Base-by-base conservation (phyloP, 108 stramenopile genomes). In the Cyclostephanos invisitatus region DNA sequence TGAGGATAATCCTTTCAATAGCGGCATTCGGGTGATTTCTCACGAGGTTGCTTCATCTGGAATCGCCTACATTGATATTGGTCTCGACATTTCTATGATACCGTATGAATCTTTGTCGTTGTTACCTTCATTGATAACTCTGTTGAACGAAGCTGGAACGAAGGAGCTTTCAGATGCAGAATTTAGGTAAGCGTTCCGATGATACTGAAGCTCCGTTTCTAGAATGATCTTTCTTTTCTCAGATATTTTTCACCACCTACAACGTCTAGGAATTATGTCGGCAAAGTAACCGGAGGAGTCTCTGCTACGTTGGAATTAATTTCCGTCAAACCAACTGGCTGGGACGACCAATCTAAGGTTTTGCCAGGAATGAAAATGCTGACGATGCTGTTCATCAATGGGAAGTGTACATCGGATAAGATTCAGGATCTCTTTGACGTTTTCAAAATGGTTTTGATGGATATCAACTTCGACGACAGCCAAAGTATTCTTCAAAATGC, bases 11-110 rank as follows among this genome's bases (percentile, higher is more conserved):
- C 67, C 74, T 9, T 78, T 73, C 40, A 83, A 77, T 35, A 75
- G 89, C 49, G 90, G 87, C 25, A 74, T 91, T 29, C 78, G 69
- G 49, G 61, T 95, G 50, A 64, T 94, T 21, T 71, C 72, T 22
- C 89, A 95, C 67, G 80, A 72, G 22, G 70, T 97, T 22, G 67
- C 86, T 54, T 92, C 85, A 57, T 83, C 82, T 56, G 93, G 94
- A 28, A 94, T 97, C 67, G 74, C 89, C 9, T 96, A 96, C 72
- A 79, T 93, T 32, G 91, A 95, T 74, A 81, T 94, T 51, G 89
- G 89, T 2, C 58, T 97, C 15, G 96, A 96, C 75, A 68, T 93
- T 35, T 89, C 89, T 47, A 83, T 72, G 66, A 36, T 97, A 62
- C 83, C 80, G 18, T 86, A 90, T 62, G 86, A 91, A 27, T 92